These are phyloP conservation scores for Gaertneriomyces semiglobifer DNA, from an alignment of 192 early-diverging fungal genomes.

Conservation along the genomic window DNA sequence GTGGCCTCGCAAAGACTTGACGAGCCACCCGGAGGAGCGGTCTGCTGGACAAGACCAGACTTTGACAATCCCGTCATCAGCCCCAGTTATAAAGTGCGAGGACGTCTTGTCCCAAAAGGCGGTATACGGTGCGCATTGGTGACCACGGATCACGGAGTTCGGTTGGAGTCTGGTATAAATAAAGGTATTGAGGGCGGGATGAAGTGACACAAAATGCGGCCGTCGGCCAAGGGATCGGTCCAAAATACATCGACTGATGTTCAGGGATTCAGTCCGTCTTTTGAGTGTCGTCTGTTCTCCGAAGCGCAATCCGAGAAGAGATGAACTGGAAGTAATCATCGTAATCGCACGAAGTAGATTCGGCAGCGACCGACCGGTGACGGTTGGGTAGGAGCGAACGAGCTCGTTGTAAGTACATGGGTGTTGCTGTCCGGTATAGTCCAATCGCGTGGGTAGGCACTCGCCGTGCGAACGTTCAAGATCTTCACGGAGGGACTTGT, in stretches of 20 bases:
- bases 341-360: no score
- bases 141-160: conserved; percentile 53
- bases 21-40: conserved; percentile 67
- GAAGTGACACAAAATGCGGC: no score
- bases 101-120: conserved; percentile 72
- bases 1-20: conserved; percentile 82
- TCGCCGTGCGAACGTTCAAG: conserved; percentile 3
- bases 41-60: conserved; percentile 59
- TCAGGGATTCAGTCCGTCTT: no score
- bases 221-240: no score
- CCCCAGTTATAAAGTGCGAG: conserved; percentile 74
- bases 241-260: no score
- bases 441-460: conserved; percentile 57
- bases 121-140: conserved; percentile 72
- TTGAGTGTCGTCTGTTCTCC: no score
- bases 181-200: no score
- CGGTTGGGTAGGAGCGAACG: conserved; percentile 33
- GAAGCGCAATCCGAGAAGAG: no score
- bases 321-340: no score
- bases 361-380: no score
- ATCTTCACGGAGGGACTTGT: conserved; percentile 44
- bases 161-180: no score
- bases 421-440: conserved; percentile 66
- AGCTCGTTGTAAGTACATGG: conserved; percentile 55
- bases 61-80: conserved; percentile 83